phyloP scores from a whole-genome alignment of 129 eudicot species.

The Sambucus nigra region DNA sequence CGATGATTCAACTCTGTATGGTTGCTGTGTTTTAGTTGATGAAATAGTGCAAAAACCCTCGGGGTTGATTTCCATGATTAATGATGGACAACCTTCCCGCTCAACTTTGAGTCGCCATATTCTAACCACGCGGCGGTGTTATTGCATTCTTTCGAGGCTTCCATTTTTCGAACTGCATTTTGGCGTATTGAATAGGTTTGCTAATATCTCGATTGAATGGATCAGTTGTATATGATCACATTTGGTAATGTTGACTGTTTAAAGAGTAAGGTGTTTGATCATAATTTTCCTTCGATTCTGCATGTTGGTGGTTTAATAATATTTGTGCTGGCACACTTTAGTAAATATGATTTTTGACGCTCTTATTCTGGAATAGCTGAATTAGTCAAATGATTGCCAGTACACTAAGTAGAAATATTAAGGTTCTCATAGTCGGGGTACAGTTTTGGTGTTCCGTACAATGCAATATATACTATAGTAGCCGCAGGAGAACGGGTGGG shows the following conservation, averaged over 20 bases:
- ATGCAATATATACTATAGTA: background rate
- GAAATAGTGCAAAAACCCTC: constrained; percentile 87
- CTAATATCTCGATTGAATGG: background rate
- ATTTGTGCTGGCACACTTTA: background rate
- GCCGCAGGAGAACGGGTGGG: too few species aligned
- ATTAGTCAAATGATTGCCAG: background rate
- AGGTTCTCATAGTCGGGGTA: background rate
- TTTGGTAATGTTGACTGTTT: constrained; percentile 8
- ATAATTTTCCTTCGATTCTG: background rate
- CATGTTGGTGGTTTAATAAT: background rate
- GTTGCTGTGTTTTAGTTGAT: constrained; percentile 93
- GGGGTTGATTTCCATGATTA: constrained; percentile 61
- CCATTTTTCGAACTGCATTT: constrained; percentile 95
- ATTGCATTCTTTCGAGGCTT: constrained; percentile 88
- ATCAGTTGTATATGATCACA: background rate
- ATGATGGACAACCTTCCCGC: constrained; percentile 40
- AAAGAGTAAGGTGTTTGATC: background rate
- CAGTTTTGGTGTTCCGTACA: background rate
- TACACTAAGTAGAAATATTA: background rate
- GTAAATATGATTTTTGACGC: background rate
- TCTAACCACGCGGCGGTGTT: constrained; percentile 86
- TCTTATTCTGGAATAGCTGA: background rate
- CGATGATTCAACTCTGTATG: constrained; percentile 89
- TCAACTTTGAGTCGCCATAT: constrained; percentile 61
- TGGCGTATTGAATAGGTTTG: constrained; percentile 85